These are phyloP conservation scores for Russula griseocarnosa DNA, from an alignment of 768 basidiomycete genomes.

Conservation along the genomic window DNA sequence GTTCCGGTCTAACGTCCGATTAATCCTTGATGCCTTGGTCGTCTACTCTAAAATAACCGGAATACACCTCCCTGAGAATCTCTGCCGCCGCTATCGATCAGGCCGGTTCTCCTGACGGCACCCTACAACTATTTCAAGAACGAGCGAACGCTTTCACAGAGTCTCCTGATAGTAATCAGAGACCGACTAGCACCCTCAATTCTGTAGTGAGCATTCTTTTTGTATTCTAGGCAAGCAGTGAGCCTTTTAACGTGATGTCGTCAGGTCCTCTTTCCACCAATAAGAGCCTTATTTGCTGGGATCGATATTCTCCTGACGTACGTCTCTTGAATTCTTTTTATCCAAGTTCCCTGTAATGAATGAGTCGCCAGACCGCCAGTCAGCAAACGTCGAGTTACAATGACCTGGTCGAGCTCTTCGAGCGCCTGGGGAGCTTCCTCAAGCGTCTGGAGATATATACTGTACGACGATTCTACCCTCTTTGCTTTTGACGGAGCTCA, in stretches of 20 bases:
- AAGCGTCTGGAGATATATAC: no score
- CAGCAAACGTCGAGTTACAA: fast-evolving
- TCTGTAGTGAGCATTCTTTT: background rate
- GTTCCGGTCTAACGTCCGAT: no score
- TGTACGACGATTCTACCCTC: no score
- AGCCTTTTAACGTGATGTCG: background rate
- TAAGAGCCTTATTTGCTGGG: background rate
- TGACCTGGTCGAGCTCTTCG: no score
- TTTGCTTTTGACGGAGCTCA: no score
- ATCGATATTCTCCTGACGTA: background rate
- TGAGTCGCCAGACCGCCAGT: no score
- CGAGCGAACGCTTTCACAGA: background rate
- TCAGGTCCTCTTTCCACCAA: background rate
- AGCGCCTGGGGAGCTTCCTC: no score
- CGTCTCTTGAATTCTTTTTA: no score
- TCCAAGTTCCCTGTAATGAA: no score
- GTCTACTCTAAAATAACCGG: background rate
- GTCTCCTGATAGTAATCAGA: background rate
- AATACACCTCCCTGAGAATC: background rate
- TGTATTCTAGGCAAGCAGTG: background rate
- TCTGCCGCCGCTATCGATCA: background rate
- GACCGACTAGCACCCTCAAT: background rate
- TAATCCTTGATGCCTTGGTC: background rate
- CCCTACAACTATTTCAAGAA: background rate
- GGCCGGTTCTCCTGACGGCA: background rate